Base-by-base conservation (phyloP, 108 stramenopile genomes). In the Nannochloropsis oceanica region DNA sequence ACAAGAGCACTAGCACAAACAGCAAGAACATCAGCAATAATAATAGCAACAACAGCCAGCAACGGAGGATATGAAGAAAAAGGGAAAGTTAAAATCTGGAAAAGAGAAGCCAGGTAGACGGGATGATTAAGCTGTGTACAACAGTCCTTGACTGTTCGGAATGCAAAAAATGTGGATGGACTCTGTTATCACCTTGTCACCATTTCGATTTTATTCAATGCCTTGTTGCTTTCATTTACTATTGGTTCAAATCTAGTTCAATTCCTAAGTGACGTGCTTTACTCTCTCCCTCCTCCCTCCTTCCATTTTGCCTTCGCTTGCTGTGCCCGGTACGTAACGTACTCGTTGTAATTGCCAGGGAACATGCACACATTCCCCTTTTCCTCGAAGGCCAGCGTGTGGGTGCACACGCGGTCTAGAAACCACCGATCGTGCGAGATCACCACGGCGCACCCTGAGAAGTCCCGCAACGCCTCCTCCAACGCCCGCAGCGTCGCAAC, bases 351-450 rank as follows among this genome's bases (percentile, higher is more conserved):
- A 27, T 89, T 89, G 24, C 87, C 87, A 80, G 26, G 7, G 24
- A 89, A 85, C 8, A 87, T 81, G 42, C 26, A 34, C 42, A 88
- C 84, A 44, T 85, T 25, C 46, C 89, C 81, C 26, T 96, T 95
- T 10, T 44, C 85, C 81, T 98, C 96, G 83, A 96, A 98, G 0
- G 96, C 96, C 1, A 99, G 85, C 79, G 96, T 96, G 86, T 99
- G 96, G 0, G 96, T 97, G 44, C 94, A 93, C 82, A 97, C 90
- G 8, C 96, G 93, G 91, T 99, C 95, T 50, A 99, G 88, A 87
- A 99, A 96, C 82, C 86, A 86, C 25, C 96, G 92, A 88, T 99
- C 98, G 90, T 99, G 98, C 42, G 92, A 93, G n/a, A 99, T 96
- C 42, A 96, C 94, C 85, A 99, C 80, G 12, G 95, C 96, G 89